A percentile compares a stretch with the other conserved stretches of the same genome.
Conservation (phyloP, 257 asterid species). For the Plantago ovata region DNA sequence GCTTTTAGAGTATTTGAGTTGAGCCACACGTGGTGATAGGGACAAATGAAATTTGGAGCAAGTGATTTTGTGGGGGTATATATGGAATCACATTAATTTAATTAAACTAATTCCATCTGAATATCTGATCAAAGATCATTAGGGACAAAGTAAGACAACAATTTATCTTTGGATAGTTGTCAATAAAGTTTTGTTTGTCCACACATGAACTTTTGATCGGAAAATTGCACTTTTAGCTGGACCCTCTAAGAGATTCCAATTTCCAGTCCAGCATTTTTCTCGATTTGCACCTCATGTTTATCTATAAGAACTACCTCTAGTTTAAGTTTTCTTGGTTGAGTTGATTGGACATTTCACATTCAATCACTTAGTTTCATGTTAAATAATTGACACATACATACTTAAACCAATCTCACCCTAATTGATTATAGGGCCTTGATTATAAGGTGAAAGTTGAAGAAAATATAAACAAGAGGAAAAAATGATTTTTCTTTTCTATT, state of each 20-base stretch:
- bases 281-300: neutral
- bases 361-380: no score
- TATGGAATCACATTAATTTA: constrained; percentile 7
- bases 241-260: no score
- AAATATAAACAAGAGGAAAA: no score
- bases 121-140: no score
- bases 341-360: no score
- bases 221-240: neutral
- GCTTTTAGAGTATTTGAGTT: neutral
- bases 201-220: neutral
- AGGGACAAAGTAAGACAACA: constrained; percentile 10
- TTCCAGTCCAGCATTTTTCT: neutral
- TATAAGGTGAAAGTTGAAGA: neutral
- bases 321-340: neutral
- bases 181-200: neutral
- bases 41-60: constrained; percentile 14
- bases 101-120: constrained; percentile 23
- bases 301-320: neutral
- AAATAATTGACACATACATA: no score
- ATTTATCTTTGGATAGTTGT: constrained; percentile 12
- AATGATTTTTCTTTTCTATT: no score
- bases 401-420: no score
- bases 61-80: constrained; percentile 16
- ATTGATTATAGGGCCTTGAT: no score
- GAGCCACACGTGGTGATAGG: constrained; percentile 3